Conservation (phyloP, 306 rosid species). For the Ceratonia siliqua region DNA sequence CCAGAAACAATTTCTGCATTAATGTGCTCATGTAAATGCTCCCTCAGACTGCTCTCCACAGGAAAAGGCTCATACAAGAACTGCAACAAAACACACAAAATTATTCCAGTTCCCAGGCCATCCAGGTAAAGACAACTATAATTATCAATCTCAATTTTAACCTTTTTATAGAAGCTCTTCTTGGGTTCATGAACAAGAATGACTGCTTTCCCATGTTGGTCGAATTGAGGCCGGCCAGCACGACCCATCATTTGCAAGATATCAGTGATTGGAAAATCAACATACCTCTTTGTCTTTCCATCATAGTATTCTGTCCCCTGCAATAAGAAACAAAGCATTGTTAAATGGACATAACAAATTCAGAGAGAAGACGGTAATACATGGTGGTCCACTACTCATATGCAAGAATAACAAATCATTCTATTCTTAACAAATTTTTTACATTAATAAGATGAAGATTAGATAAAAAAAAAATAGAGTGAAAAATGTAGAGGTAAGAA, state of each 20-base stretch:
- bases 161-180: slow-evolving; percentile 98
- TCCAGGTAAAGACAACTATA: slow-evolving; percentile 12
- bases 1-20: slow-evolving; percentile 96
- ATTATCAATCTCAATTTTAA: slow-evolving; percentile 34
- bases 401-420: not conserved
- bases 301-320: slow-evolving; percentile 95
- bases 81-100: slow-evolving; percentile 54
- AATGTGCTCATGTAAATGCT: slow-evolving; percentile 80
- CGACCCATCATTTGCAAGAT: slow-evolving; percentile 99
- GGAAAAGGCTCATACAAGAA: slow-evolving; percentile 97
- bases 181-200: slow-evolving; percentile 99
- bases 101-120: slow-evolving; percentile 29
- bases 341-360: not conserved
- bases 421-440: not conserved
- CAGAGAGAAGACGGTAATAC: slow-evolving; percentile 5
- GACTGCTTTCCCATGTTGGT: slow-evolving; percentile 98
- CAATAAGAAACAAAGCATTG: slow-evolving; percentile 24
- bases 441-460: not conserved
- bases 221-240: slow-evolving; percentile 98
- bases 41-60: slow-evolving; percentile 96
- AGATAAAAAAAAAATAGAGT: not conserved
- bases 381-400: not conserved
- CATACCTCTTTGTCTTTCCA: slow-evolving; percentile 90
- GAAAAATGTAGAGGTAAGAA: not conserved
- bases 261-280: slow-evolving; percentile 97